These are phyloP conservation scores for Gossypium herbaceum DNA, from an alignment of 345 rosid species.

Conservation along the genomic window DNA sequence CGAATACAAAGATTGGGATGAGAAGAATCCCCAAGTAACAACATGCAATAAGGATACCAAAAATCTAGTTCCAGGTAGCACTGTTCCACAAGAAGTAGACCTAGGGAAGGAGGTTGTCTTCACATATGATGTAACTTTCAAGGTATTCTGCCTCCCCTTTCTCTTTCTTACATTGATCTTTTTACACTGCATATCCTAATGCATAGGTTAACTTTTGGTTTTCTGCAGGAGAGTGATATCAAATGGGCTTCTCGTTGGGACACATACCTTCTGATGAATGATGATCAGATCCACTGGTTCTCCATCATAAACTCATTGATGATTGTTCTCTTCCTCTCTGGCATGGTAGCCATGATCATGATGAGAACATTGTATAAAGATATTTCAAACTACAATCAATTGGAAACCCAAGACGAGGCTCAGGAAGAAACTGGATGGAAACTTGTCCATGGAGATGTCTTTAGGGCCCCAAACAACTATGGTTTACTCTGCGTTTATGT, in stretches of 20 bases:
- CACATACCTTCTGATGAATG: constrained; percentile 93
- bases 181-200: background rate
- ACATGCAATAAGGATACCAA: constrained; percentile 94
- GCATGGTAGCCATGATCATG: constrained; percentile 99
- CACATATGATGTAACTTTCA: constrained; percentile 85
- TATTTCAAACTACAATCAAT: constrained; percentile 88
- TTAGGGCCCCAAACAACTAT: constrained; percentile 78
- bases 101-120: constrained; percentile 71
- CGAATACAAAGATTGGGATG: constrained; percentile 91
- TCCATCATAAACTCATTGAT: constrained; percentile 92
- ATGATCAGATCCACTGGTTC: constrained; percentile 97
- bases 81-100: constrained; percentile 87
- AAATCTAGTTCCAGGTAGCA: constrained; percentile 77
- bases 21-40: constrained; percentile 69
- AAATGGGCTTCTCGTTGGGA: constrained; percentile 99
- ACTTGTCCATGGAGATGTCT: constrained; percentile 93
- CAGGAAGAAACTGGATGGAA: constrained; percentile 99
- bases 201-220: background rate
- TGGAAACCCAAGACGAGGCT: constrained; percentile 98
- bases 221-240: constrained; percentile 73
- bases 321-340: constrained; percentile 96
- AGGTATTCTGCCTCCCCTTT: constrained; percentile 38
- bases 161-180: background rate
- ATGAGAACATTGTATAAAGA: constrained; percentile 95
- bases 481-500: constrained; percentile 82